Base-by-base conservation (phyloP, 1,139 yeast genomes). In the Kodamaea ohmeri region DNA sequence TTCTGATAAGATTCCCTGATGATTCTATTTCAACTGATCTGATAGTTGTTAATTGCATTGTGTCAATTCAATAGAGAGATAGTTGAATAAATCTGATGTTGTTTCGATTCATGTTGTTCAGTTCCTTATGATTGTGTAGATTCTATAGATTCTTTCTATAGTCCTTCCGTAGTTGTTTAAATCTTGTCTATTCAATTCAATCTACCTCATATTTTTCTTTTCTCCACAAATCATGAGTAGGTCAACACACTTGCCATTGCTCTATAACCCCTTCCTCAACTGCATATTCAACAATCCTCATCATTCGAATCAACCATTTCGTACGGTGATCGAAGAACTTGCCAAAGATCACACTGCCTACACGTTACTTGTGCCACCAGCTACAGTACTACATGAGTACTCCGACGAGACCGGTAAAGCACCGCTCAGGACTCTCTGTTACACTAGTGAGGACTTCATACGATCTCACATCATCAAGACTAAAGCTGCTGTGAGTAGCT, bases 231-330 rank as follows among this genome's bases (percentile, higher is more conserved):
- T 12, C 26, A 29, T 28, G 21, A 28, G 31, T 14, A 8, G 20
- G 21, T 13, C 38, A 19, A 41, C 55, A 16, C 63, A 61, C 44
- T 53, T 67, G 32, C 73, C 74, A 14, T 48, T 62, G 36, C 65
- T 82, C 35, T 61, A 76, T 41, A 83, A 85, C 51, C 90, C 92
- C 4, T 62, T 82, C 32, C 65, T 85, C 37, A 81, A 84, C 58
- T 71, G 80, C 39, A 58, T 85, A 19, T 83, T 85, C 65, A 81
- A 83, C 59, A 78, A 80, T 49, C 83, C 83, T 2, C 67, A 74
- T 37, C 76, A 81, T 7, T 50, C 61, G 6, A 71, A 69, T 29
- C 64, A 80, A 0, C 76, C 80, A 2, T 60, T 82, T 42, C 74
- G 70, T 43, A 71, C 69, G 29, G 62, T 80, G 6, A 56, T 68